These are phyloP conservation scores for Hypoxylon sp. DNA, from an alignment of 2,329 filamentous ascomycete species.

Conservation along the genomic window DNA sequence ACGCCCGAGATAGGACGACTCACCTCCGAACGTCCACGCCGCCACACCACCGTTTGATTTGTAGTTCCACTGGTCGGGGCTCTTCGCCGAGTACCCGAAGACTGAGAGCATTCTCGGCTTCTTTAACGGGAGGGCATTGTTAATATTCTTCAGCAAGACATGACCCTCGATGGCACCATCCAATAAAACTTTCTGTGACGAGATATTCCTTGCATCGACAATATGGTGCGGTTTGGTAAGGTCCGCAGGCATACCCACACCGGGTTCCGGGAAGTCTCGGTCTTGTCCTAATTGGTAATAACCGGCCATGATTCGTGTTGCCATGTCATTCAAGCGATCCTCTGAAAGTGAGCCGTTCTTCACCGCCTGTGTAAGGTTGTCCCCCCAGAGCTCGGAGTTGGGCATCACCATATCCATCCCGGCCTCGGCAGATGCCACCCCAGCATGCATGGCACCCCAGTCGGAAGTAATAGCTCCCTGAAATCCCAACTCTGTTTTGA, in stretches of 20 bases:
- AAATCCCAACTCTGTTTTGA: constrained; percentile 64
- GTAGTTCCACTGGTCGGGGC: constrained; percentile 61
- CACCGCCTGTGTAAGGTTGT: constrained; percentile 72
- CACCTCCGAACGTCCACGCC: constrained; percentile 60
- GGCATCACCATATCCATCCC: constrained; percentile 73
- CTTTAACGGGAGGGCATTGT: constrained; percentile 68
- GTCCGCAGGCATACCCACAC: constrained; percentile 66
- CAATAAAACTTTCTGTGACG: constrained; percentile 60
- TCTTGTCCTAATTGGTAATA: constrained; percentile 72
- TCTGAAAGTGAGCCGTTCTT: constrained; percentile 71
- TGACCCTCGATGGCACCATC: constrained; percentile 74
- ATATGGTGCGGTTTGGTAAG: constrained; percentile 65
- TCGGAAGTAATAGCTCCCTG: constrained; percentile 70
- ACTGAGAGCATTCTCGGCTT: constrained; percentile 67
- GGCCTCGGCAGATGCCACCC: constrained; percentile 66
- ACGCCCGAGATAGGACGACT: constrained; percentile 56
- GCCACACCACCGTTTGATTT: constrained; percentile 56
- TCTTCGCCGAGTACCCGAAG: constrained; percentile 73
- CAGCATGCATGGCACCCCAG: constrained; percentile 71
- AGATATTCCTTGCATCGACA: constrained; percentile 69
- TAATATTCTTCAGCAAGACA: constrained; percentile 74
- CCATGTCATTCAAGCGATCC: constrained; percentile 74
- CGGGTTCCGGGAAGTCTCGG: constrained; percentile 62
- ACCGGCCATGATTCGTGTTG: constrained; percentile 65
- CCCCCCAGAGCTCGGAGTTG: constrained; percentile 53